Base-by-base conservation (phyloP, 2,329 filamentous ascomycete species). In the Talaromyces sp. region DNA sequence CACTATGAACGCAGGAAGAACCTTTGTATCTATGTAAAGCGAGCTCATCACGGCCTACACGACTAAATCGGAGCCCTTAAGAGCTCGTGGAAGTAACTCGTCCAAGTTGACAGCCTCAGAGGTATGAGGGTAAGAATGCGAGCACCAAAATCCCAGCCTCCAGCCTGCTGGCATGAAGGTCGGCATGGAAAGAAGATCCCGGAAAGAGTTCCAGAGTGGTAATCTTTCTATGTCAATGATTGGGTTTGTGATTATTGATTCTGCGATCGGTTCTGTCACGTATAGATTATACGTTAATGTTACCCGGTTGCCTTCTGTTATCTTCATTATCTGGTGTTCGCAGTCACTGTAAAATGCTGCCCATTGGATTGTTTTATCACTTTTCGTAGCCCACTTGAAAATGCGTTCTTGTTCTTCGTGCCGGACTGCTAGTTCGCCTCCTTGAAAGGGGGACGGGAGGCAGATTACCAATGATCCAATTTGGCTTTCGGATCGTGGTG, bases 391-490 rank as follows among this genome's bases (percentile, higher is more conserved):
- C 69, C 70, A 73, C 32, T 68, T 58, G 39, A 68, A 71, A 4
- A 52, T 33, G 2, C 60, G 49, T 49, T 62, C 49, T 54, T 57
- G 55, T 0, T 64, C 68, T 13, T 69, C 17, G 51, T 75, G 72
- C 2, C 58, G 54, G 17, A 77, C 67, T 3, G 67, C 56, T 5
- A 75, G 47, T 2, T 56, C 57, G 0, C 71, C 70, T 3, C 72
- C 72, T 57, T 67, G 51, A 54, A 72, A 65, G 16, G 54, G 10
- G 44, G 59, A 69, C 1, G 75, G 75, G 0, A 86, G 70, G 35
- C 78, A 81, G 3, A 84, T 73, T 0, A 85, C 80, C 0, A 86
- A 71, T 0, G 78, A 82, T 0, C 79, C 81, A 44, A 85, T 79
- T 36, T 84, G 80, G 0, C 56, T 61, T 0, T 65, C 54, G 0